Evolutionary conservation across 2,329 filamentous ascomycete species (phyloP).

Genomic region (Colletotrichum sublineola): DNA sequence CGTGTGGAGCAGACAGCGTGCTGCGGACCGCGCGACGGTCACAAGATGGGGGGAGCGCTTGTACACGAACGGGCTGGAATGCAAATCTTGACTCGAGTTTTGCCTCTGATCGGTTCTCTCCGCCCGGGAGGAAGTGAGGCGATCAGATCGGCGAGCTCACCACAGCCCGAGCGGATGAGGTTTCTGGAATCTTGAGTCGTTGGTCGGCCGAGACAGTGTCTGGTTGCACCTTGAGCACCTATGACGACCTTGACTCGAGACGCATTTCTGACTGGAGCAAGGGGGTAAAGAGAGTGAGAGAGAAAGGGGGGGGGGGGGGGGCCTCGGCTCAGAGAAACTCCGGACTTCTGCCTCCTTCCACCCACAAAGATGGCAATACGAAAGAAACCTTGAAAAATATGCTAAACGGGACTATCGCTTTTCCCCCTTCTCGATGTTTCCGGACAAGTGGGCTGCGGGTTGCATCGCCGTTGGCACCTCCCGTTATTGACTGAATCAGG

Average conservation of each 20-base stretch:
- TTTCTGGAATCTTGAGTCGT: constrained; percentile 2
- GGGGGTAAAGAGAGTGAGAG: no score
- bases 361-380: neutral
- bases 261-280: neutral
- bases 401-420: neutral
- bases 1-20: neutral
- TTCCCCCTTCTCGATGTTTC: constrained; percentile 1
- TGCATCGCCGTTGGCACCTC: neutral
- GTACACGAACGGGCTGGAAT: neutral
- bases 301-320: neutral
- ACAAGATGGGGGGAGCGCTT: neutral
- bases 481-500: constrained; percentile 8
- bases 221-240: constrained; percentile 22
- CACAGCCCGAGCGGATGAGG: neutral
- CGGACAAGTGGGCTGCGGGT: neutral
- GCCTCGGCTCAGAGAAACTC: neutral
- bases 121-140: constrained; percentile 3
- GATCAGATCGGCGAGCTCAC: neutral
- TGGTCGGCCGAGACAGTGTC: constrained; percentile 34
- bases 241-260: constrained; percentile 27
- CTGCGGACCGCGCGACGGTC: constrained; percentile 14
- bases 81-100: constrained; percentile 12
- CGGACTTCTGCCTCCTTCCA: neutral
- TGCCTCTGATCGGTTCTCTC: neutral
- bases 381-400: neutral